phyloP scores from a whole-genome alignment of 2,329 filamentous ascomycete genomes.

The Cryphonectria radicalis region DNA sequence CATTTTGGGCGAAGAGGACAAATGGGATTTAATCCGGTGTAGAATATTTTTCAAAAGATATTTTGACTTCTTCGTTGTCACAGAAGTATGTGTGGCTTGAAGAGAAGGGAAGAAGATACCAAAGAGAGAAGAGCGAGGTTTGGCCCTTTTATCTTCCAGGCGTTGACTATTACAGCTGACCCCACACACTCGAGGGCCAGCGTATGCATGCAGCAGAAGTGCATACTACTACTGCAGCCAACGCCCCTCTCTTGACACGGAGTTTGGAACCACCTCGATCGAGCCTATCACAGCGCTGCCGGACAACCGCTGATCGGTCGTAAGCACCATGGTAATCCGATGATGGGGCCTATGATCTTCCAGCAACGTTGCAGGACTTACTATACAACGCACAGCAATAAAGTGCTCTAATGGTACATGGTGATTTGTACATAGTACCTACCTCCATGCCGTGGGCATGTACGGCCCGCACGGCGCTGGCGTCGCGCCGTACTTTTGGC shows the following conservation, averaged over 20 bases:
- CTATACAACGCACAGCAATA: neutral
- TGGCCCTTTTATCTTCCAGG: neutral
- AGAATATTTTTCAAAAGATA: neutral
- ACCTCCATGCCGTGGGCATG: no score
- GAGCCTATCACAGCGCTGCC: conserved; percentile 1
- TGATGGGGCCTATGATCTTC: neutral
- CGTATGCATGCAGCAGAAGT: neutral
- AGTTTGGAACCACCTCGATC: neutral
- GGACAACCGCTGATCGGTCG: neutral
- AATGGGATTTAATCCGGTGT: neutral
- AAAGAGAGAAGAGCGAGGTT: neutral
- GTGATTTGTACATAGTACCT: no score
- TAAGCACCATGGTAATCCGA: neutral
- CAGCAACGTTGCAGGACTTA: neutral
- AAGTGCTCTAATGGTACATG: neutral
- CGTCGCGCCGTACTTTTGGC: no score
- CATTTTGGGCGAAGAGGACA: neutral
- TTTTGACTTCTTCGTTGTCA: neutral
- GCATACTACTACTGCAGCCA: neutral
- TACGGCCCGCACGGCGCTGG: no score
- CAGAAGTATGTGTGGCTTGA: neutral
- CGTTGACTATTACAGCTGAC: neutral
- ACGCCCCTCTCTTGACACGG: neutral
- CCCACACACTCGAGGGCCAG: neutral
- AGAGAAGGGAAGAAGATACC: neutral